phyloP scores from a whole-genome alignment of 1,284 basidiomycete species.

The Irpex lacteus region DNA sequence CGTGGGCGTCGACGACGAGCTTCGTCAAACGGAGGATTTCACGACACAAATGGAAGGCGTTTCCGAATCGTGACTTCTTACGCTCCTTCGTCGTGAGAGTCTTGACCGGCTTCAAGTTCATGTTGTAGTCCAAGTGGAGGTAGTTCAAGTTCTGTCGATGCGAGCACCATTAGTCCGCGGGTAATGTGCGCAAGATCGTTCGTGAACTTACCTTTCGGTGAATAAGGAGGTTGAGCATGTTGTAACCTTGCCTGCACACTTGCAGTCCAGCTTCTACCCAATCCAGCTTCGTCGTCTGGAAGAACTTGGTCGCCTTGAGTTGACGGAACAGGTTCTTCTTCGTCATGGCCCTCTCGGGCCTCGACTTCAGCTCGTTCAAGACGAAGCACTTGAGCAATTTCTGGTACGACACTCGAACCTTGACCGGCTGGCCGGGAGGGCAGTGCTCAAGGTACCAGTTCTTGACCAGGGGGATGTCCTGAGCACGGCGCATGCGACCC shows the following conservation, averaged over 20 bases:
- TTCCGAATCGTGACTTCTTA: constrained; percentile 99
- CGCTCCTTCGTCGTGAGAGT: constrained; percentile 99
- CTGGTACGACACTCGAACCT: constrained; percentile 99
- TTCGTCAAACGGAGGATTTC: constrained; percentile 98
- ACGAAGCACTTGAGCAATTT: constrained; percentile 97
- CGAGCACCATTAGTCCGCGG: background rate
- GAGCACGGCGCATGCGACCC: constrained; percentile 89
- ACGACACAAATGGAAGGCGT: constrained; percentile 97
- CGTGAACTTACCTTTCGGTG: constrained; percentile 81
- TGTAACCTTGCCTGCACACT: constrained; percentile 98
- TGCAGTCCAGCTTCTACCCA: constrained; percentile 99
- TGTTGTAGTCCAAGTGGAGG: constrained; percentile 90
- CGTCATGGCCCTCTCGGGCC: constrained; percentile 93
- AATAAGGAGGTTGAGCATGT: constrained; percentile 98
- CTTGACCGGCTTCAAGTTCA: constrained; percentile 98
- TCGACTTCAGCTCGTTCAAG: constrained; percentile 88
- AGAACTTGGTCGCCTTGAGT: constrained; percentile 98
- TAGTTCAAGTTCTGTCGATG: constrained; percentile 85
- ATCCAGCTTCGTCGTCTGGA: constrained; percentile 96
- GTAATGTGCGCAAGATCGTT: background rate
- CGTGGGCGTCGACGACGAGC: constrained; percentile 97
- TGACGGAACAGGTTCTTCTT: constrained; percentile 97
- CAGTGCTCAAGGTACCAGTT: constrained; percentile 99
- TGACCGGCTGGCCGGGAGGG: constrained; percentile 93
- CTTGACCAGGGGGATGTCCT: constrained; percentile 96